Conservation (phyloP, 1,284 basidiomycete genomes). For the Exobasidium rhododendri region DNA sequence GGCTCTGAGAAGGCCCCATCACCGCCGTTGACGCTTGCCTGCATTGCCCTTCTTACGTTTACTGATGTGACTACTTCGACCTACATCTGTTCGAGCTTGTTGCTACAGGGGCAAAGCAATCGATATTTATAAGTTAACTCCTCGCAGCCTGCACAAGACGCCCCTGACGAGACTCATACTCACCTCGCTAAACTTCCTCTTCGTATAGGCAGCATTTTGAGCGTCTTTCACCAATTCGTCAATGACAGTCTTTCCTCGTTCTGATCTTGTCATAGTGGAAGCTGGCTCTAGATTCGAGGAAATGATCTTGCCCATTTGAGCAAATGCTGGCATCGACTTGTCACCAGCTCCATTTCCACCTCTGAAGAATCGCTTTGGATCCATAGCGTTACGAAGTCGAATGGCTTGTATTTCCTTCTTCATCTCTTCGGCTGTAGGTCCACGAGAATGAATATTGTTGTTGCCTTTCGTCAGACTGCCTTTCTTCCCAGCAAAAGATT, state of each 20-base stretch:
- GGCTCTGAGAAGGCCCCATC: no score
- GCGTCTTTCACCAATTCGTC: slow-evolving; percentile 85
- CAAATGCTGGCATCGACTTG: slow-evolving; percentile 62
- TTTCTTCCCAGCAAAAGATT: slow-evolving; percentile 67
- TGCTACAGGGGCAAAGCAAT: background rate
- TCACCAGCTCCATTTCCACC: slow-evolving; percentile 62
- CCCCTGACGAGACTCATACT: background rate
- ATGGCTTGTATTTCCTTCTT: slow-evolving; percentile 90
- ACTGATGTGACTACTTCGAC: slow-evolving; percentile 7
- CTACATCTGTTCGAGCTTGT: slow-evolving; percentile 2
- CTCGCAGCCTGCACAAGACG: no score
- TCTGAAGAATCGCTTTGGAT: slow-evolving; percentile 92
- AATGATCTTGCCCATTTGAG: slow-evolving; percentile 61
- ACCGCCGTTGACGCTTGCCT: slow-evolving; percentile 6
- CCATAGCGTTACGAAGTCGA: slow-evolving; percentile 82
- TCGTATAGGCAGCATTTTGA: slow-evolving; percentile 80
- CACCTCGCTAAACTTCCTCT: slow-evolving; percentile 81
- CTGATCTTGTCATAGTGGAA: slow-evolving; percentile 67
- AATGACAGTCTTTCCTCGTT: slow-evolving; percentile 76
- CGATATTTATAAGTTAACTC: background rate
- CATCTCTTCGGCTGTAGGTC: slow-evolving; percentile 60
- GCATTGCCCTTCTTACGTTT: background rate
- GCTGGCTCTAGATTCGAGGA: slow-evolving; percentile 58
- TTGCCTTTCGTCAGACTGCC: slow-evolving; percentile 25
- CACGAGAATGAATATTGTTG: slow-evolving; percentile 36